Conservation (phyloP, 2,329 filamentous ascomycete species). For the Scytalidium lignicola region DNA sequence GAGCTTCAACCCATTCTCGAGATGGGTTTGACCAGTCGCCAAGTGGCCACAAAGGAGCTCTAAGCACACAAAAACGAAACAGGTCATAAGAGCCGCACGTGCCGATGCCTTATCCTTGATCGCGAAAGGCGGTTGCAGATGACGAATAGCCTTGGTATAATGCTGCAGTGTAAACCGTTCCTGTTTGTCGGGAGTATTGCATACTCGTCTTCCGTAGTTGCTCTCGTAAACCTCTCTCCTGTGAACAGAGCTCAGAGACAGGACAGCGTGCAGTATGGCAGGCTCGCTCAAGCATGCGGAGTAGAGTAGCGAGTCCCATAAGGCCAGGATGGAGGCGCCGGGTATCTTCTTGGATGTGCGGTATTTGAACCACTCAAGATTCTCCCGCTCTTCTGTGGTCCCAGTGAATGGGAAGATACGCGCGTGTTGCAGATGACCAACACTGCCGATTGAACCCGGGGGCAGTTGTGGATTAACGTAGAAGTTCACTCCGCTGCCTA, state of each 20-base stretch:
- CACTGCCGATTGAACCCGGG: constrained; percentile 20
- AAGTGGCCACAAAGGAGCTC: constrained; percentile 45
- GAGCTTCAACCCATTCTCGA: constrained; percentile 38
- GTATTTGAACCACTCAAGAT: constrained; percentile 44
- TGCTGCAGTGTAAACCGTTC: constrained; percentile 37
- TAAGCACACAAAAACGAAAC: constrained; percentile 46
- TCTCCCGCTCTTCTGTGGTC: constrained; percentile 26
- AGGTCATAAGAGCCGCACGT: constrained; percentile 36
- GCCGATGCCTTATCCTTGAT: constrained; percentile 24
- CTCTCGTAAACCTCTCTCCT: constrained; percentile 24
- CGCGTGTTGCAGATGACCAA: not conserved
- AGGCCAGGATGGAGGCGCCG: constrained; percentile 28
- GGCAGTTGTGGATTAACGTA: not conserved
- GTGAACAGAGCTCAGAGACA: constrained; percentile 36
- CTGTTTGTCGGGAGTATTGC: constrained; percentile 14
- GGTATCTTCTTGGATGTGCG: constrained; percentile 35
- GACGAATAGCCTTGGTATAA: constrained; percentile 45
- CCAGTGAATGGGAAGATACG: constrained; percentile 7
- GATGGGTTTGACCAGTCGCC: constrained; percentile 32
- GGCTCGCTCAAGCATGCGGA: constrained; percentile 30
- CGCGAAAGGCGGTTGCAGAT: constrained; percentile 33
- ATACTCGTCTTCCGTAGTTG: constrained; percentile 18
- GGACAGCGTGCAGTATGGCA: constrained; percentile 32
- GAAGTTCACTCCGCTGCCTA: not conserved
- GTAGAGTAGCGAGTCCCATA: constrained; percentile 33